phyloP scores from a whole-genome alignment of 768 basidiomycete species.

The Amyloporia xantha region DNA sequence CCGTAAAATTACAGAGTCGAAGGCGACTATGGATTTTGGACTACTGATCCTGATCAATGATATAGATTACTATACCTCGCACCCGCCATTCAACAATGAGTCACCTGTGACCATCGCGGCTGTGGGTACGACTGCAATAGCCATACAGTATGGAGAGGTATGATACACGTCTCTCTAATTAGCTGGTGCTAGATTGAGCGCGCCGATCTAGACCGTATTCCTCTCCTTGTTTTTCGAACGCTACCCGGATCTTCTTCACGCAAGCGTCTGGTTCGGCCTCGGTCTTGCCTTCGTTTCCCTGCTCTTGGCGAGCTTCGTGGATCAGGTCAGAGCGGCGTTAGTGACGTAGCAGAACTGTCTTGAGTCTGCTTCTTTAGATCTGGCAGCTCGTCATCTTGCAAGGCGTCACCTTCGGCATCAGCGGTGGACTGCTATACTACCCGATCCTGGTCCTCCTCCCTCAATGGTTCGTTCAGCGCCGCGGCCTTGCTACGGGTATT shows the following conservation, averaged over 20 bases:
- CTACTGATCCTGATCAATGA: neutral
- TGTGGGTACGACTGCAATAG: conserved; percentile 14
- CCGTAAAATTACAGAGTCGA: too few species aligned
- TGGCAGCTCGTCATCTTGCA: conserved; percentile 20
- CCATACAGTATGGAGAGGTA: conserved; percentile 16
- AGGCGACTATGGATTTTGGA: too few species aligned
- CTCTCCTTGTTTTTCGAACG: conserved; percentile 15
- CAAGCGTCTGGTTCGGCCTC: conserved; percentile 14
- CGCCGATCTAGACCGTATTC: conserved; percentile 5
- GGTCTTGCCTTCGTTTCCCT: conserved; percentile 11
- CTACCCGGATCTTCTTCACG: conserved; percentile 14
- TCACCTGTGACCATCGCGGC: conserved; percentile 15
- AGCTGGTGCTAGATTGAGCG: too few species aligned
- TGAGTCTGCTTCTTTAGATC: conserved; percentile 12
- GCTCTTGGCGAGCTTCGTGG: conserved; percentile 18
- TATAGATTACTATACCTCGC: conserved; percentile 18
- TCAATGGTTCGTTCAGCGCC: conserved; percentile 18
- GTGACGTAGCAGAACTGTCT: too few species aligned
- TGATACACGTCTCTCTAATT: neutral
- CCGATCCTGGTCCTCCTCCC: conserved; percentile 13
- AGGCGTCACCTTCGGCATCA: conserved; percentile 17
- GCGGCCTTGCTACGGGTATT: conserved; percentile 18
- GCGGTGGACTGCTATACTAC: conserved; percentile 14
- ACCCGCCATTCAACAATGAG: conserved; percentile 14
- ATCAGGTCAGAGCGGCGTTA: conserved; percentile 8